A percentile compares a stretch with the other conserved stretches of the same genome.
Evolutionary conservation across 345 rosid species (phyloP).

Genomic region (Laguncularia racemosa): DNA sequence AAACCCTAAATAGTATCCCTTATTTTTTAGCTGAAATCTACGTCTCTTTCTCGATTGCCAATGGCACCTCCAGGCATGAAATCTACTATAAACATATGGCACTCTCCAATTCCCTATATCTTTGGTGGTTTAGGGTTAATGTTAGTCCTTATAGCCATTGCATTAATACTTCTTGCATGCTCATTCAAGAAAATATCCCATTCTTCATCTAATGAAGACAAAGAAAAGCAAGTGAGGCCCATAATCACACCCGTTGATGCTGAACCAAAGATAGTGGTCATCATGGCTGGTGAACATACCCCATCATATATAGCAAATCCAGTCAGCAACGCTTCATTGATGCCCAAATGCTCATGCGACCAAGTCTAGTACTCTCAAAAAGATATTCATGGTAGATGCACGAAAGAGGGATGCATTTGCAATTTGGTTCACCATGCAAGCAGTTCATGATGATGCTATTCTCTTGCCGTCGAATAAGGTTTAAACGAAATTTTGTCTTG

Average conservation of each 20-base stretch:
- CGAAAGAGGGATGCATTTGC: too few species aligned
- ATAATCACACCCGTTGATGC: conserved; percentile 6
- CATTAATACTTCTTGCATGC: conserved; percentile 28
- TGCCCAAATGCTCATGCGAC: conserved; percentile 13
- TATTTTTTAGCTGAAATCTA: too few species aligned
- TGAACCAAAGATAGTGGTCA: conserved; percentile 37
- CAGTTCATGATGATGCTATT: too few species aligned
- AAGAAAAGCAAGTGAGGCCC: not conserved
- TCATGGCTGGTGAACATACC: conserved; percentile 50
- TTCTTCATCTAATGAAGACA: not conserved
- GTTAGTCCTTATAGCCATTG: conserved; percentile 23
- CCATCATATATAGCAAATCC: conserved; percentile 50
- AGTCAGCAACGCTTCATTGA: conserved; percentile 2
- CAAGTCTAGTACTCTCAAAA: conserved; percentile 4
- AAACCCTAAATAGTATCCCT: too few species aligned
- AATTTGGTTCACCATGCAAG: too few species aligned
- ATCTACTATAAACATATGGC: conserved; percentile 25
- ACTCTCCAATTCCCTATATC: conserved; percentile 39
- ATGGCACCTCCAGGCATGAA: too few species aligned
- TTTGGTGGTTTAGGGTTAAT: conserved; percentile 33
- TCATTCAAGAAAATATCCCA: conserved; percentile 16
- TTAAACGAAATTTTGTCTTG: too few species aligned
- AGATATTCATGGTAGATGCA: too few species aligned
- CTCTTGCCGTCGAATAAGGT: too few species aligned
- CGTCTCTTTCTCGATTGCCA: too few species aligned